Evolutionary conservation across 768 basidiomycete genomes (phyloP), one percentile per base, ranked within the genome.

Genomic region (Lactarius deliciosus): DNA sequence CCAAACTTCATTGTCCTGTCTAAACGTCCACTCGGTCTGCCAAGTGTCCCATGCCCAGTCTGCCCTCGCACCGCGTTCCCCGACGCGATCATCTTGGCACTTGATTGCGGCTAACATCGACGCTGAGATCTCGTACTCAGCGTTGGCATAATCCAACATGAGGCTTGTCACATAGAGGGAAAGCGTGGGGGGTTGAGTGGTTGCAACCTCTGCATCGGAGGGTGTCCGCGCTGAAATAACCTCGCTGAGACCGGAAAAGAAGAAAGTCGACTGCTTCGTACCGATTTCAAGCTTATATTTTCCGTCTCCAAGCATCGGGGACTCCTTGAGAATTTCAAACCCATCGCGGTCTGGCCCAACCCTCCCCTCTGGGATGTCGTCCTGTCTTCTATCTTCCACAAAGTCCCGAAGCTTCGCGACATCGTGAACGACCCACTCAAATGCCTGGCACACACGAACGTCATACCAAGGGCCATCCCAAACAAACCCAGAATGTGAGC

Each of bases 41-140:
- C 88, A 89, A 63, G 77, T 77, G 64, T 90, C 86, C 89, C 89
- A 92, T 30, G 86, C 79, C 88, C 89, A 92, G 50, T 89, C 84
- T 36, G 86, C 79, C 18, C 88, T 84, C 0, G 86, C 84, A 6
- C 86, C 84, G 13, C 86, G 81, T 71, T 86, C 82, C 7, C 89
- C 89, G 13, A 77, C 75, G 57, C 83, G 80, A 68, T 86, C 83
- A 64, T 85, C 82, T 69, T 85, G 82, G 56, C 83, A 86, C 72
- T 87, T 89, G 66, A 92, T 86, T 15, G 86, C 89, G 16, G 85
- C 82, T 79, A 91, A 86, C 80, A 91, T 88, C 15, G 88, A 85
- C 6, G 87, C 82, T 13, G 80, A 79, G 61, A 83, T 80, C 72
- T 87, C 85, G 72, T 85, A 86, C 60, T 87, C 83, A 3, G 80